Base-by-base conservation (phyloP, 371 early-diverging fungal species). In the Mortierella sp. region DNA sequence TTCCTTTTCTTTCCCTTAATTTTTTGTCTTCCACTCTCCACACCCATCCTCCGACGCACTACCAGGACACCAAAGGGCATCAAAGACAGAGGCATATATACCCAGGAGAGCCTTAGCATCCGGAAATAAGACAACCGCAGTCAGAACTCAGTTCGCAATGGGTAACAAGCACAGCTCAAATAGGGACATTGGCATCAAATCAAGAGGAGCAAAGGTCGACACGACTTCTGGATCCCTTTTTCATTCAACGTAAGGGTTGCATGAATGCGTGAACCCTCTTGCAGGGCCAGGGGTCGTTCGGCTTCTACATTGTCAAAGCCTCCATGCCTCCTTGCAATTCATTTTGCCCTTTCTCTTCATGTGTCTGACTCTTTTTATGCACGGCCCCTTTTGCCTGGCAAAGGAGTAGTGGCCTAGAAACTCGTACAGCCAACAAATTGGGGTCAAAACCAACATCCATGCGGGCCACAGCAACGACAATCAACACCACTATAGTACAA, bases 101-200 rank as follows among this genome's bases (percentile, higher is more conserved):
- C 31, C n/a, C 30, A 14, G 39, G 4, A 17, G 6, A 34, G 3
- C 6, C 11, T 6, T 30, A 32, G 24, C 43, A 24, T 37, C 6
- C 27, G 27, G 9, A 48, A 30, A 24, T 11, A 15, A 21, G 26
- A 17, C 56, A 32, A 43, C 31, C 34, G 43, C 51, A 27, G 32
- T 24, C 27, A 27, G 9, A 21, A 24, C 14, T 17, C 39, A 41
- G 21, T 4, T 39, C 39, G 44, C 31, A 41, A 73, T 75, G 75
- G 75, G 75, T 48, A 75, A 68, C 52, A 75, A 75, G 26, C 46
- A 67, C 49, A 75, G 75, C 52, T 50, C 65, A 24, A 26, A 44
- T 23, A 60, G 52, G 39, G 64, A 71, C 19, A 19, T 15, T n/a
- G 39, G 42, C 44, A 56, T 27, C 58, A 72, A 60, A 59, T 23